phyloP scores from a whole-genome alignment of 2,329 filamentous ascomycete species.

The Aspergillus felis region DNA sequence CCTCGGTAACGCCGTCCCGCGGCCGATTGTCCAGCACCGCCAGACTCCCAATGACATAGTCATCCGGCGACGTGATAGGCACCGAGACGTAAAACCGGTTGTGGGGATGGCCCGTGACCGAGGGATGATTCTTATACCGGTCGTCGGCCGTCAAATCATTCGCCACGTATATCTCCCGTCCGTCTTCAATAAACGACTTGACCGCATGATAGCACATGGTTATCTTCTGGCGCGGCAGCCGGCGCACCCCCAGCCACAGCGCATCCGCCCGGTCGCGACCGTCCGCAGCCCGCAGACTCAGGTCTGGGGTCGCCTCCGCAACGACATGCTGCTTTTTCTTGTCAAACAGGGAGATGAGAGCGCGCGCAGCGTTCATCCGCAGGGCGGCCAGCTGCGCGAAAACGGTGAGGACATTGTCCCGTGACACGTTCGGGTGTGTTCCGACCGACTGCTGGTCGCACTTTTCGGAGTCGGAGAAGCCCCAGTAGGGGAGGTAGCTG shows the following conservation, averaged over 20 bases:
- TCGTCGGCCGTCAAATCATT: constrained; percentile 10
- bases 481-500: constrained; percentile 19
- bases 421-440: constrained; percentile 12
- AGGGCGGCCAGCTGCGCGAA: constrained; percentile 27
- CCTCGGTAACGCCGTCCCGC: constrained; percentile 5
- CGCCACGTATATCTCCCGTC: constrained; percentile 4
- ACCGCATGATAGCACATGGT: constrained; percentile 16
- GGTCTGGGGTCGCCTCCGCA: constrained; percentile 22
- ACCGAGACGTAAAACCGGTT: constrained; percentile 17
- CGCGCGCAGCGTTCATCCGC: constrained; percentile 18
- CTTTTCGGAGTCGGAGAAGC: constrained; percentile 16
- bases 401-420: constrained; percentile 20
- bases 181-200: constrained; percentile 7
- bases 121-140: constrained; percentile 7
- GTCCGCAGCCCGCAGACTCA: constrained; percentile 12
- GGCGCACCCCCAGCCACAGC: constrained; percentile 19
- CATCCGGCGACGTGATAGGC: constrained; percentile 13
- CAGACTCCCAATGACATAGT: constrained; percentile 16
- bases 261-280: constrained; percentile 6
- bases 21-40: constrained; percentile 15
- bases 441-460: constrained; percentile 15
- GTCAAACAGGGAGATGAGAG: constrained; percentile 28
- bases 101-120: constrained; percentile 9
- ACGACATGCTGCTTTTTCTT: constrained; percentile 23
- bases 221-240: constrained; percentile 10